Percentiles rank a stretch among this genome's conserved stretches.
Conservation (phyloP, 371 early-diverging fungal species). For the Mucor velutinosus region DNA sequence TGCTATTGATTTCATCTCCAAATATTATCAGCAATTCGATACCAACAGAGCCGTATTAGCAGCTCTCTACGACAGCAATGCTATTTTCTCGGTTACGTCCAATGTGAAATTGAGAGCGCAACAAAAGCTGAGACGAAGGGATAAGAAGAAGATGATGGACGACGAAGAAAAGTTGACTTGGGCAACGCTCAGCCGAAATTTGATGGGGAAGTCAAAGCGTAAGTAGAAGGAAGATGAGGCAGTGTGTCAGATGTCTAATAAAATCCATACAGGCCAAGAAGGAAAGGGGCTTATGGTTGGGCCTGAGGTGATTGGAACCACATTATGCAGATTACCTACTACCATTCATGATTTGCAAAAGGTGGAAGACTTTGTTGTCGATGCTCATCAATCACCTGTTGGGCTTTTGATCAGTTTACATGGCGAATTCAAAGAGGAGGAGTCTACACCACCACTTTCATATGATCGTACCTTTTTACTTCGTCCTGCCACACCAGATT, state of each 20-base stretch:
- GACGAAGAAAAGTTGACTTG: conserved; percentile 26
- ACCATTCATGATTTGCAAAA: conserved; percentile 49
- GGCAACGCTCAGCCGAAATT: conserved; percentile 32
- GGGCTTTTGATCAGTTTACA: conserved; percentile 43
- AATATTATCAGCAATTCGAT: conserved; percentile 38
- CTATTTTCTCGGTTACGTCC: conserved; percentile 38
- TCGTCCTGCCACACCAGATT: conserved; percentile 51
- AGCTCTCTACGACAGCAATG: conserved; percentile 27
- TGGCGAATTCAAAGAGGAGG: conserved; percentile 61
- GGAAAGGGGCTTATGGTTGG: conserved; percentile 38
- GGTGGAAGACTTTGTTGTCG: conserved; percentile 47
- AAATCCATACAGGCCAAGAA: conserved; percentile 22
- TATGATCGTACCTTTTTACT: conserved; percentile 62
- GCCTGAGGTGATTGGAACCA: conserved; percentile 38
- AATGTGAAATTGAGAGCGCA: conserved; percentile 29
- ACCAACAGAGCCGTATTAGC: conserved; percentile 21
- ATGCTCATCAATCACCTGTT: conserved; percentile 53
- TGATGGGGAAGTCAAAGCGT: conserved; percentile 33
- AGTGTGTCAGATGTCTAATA: background rate
- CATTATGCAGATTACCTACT: conserved; percentile 44
- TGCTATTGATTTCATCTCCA: conserved; percentile 31
- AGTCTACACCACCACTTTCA: conserved; percentile 33
- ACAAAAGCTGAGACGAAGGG: conserved; percentile 33
- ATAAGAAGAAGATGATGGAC: conserved; percentile 42
- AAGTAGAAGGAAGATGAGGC: conserved; percentile 8